phyloP scores from a whole-genome alignment of 306 rosid species.

The Abrus pulchellus region DNA sequence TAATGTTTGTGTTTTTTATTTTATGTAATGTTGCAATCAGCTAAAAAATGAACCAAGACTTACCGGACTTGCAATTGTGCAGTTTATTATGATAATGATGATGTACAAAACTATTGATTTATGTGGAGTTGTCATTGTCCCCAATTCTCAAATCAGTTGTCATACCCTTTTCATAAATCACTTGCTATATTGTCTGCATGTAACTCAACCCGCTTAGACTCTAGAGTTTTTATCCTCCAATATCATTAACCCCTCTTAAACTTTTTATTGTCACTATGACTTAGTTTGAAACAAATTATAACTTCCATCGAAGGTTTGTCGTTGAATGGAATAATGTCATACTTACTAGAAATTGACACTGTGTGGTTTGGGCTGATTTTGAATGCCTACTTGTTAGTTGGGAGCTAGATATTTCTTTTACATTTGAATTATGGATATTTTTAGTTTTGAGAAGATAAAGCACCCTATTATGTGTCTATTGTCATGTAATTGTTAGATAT shows the following conservation, averaged over 20 bases:
- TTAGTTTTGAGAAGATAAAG: not conserved
- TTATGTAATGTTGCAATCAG: not conserved
- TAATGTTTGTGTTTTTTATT: not conserved
- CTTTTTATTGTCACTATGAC: conserved; percentile 12
- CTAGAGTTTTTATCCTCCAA: not conserved
- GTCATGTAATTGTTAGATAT: conserved; percentile 11
- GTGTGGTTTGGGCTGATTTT: conserved; percentile 6
- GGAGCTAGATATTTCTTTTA: not conserved
- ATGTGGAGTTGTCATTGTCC: not conserved
- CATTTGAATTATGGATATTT: not conserved
- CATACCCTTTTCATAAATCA: not conserved
- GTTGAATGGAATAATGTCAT: not conserved
- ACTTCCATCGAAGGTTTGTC: not conserved
- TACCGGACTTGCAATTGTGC: not conserved
- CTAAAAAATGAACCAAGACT: not conserved
- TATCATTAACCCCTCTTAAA: not conserved
- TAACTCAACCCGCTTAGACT: not conserved
- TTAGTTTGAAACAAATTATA: conserved; percentile 3
- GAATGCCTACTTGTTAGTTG: not conserved
- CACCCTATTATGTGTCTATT: not conserved
- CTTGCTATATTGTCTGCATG: not conserved
- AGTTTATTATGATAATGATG: conserved; percentile 15
- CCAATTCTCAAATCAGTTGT: not conserved
- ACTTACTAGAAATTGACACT: not conserved
- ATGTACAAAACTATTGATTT: not conserved